Base-by-base conservation (phyloP, 169 alveolate species). In the Eimeria tenella region DNA sequence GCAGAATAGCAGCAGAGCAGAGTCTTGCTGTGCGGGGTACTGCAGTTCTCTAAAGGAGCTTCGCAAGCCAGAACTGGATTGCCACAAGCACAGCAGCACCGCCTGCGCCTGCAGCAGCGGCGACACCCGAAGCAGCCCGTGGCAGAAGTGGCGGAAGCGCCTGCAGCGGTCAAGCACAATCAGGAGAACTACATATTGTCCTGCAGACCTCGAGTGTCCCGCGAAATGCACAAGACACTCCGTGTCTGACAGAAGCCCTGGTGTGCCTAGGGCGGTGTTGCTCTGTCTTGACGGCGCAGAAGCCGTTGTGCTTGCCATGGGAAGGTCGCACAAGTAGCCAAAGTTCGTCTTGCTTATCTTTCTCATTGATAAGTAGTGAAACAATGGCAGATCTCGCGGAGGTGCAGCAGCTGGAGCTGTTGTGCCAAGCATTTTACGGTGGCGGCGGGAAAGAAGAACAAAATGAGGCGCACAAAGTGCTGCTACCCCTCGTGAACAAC, bases 391-490 rank as follows among this genome's bases (percentile, higher is more conserved):
- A 83, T 60, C 91, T 65, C 9, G 90, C 93, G 31, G 93, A 94
- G 75, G 92, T 93, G 79, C 96, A 94, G 96, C 96, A 94, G 94
- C 90, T 94, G 53, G 96, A 94, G 92, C 93, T 94, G 94, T 89
- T 94, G 68, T 94, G 96, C 92, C 96, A 94, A 83, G 96, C 96
- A 50, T 94, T 94, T 81, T 94, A 94, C 83, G 94, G 96, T 53
- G 93, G 96, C 19, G 96, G 91, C 31, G 74, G 86, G 58, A 86
- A 90, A 75, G 63, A 55, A 53, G 95, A 98, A 84, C 99, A 97
- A 90, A 97, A 97, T 62, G 98, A 97, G 89, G 99, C 99, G 65
- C 99, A 98, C 95, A 97, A 97, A 93, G 98, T 98, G 77, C 96
- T 98, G 87, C 97, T 98, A 82, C 99, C 99, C 53, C 89, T 98